Conservation (phyloP, 2,329 filamentous ascomycete genomes). For the Trichoderma afroharzianum region DNA sequence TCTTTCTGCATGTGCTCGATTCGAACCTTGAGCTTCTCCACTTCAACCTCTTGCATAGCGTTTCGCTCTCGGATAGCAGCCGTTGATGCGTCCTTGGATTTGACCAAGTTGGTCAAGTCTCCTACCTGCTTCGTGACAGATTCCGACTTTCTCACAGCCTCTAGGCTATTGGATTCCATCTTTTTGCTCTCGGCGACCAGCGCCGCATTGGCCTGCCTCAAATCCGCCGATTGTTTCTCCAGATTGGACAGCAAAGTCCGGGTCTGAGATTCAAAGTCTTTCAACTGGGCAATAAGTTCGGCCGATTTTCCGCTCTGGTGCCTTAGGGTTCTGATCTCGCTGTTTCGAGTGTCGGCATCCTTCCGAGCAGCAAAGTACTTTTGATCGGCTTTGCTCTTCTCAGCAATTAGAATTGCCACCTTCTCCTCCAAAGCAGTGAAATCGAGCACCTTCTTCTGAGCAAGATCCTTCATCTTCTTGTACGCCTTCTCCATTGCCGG, state of each 20-base stretch:
- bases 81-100: conserved; percentile 66
- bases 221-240: conserved; percentile 85
- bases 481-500: conserved; percentile 87
- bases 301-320: conserved; percentile 85
- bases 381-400: conserved; percentile 95
- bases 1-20: conserved; percentile 78
- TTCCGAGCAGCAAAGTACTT: conserved; percentile 98
- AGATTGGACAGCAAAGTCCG: conserved; percentile 74
- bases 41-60: conserved; percentile 65
- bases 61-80: conserved; percentile 53
- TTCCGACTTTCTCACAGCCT: conserved; percentile 67
- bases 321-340: conserved; percentile 74
- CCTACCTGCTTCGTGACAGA: conserved; percentile 69
- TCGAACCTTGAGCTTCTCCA: conserved; percentile 74
- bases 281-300: conserved; percentile 88
- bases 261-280: conserved; percentile 80
- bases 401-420: conserved; percentile 67
- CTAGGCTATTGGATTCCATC: conserved; percentile 67
- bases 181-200: conserved; percentile 70
- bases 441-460: conserved; percentile 82
- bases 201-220: conserved; percentile 72
- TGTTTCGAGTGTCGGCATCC: conserved; percentile 79
- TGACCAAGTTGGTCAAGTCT: conserved; percentile 71
- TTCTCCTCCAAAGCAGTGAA: conserved; percentile 73
- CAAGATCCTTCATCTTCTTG: conserved; percentile 80